phyloP scores from a whole-genome alignment of 139 green algal species.

The Chlorella sorokiniana region DNA sequence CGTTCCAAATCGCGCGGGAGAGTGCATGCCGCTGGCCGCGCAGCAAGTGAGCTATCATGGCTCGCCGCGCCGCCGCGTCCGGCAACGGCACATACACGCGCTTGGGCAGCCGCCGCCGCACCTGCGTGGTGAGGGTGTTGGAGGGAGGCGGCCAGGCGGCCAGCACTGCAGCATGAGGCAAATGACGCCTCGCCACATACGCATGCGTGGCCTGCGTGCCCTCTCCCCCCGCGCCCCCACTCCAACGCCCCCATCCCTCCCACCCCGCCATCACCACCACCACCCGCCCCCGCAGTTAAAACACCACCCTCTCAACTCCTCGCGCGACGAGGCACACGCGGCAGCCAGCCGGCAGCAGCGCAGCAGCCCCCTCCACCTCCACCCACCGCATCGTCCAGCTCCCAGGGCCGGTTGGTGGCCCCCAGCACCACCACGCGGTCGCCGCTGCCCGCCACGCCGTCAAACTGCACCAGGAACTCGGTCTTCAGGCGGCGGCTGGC shows the following conservation, averaged over 20 bases:
- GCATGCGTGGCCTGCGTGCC: too few relatives aligned
- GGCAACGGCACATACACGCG: conserved; percentile 96
- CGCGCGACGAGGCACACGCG: too few relatives aligned
- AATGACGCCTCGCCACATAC: too few relatives aligned
- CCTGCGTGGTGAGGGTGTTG: not conserved
- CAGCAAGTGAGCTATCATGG: conserved; percentile 68
- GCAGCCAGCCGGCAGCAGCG: not conserved
- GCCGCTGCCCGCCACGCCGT: conserved; percentile 51
- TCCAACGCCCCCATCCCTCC: too few relatives aligned
- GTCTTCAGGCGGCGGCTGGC: conserved; percentile 93
- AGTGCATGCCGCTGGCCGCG: conserved; percentile 24
- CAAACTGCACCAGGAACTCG: conserved; percentile 86
- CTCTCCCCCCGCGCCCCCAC: too few relatives aligned
- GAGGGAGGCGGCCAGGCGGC: not conserved
- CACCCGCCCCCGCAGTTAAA: too few relatives aligned
- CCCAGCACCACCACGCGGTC: conserved; percentile 85
- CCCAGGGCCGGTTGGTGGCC: conserved; percentile 90
- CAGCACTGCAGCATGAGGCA: too few relatives aligned
- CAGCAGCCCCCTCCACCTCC: not conserved
- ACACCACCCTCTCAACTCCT: not conserved
- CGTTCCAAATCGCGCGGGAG: conserved; percentile 21
- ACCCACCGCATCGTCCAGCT: conserved; percentile 91
- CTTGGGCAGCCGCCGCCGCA: conserved; percentile 87
- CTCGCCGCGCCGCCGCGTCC: conserved; percentile 63
- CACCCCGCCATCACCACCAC: too few relatives aligned